phyloP scores from a whole-genome alignment of 345 rosid genomes.

The Rhizophora mangle region DNA sequence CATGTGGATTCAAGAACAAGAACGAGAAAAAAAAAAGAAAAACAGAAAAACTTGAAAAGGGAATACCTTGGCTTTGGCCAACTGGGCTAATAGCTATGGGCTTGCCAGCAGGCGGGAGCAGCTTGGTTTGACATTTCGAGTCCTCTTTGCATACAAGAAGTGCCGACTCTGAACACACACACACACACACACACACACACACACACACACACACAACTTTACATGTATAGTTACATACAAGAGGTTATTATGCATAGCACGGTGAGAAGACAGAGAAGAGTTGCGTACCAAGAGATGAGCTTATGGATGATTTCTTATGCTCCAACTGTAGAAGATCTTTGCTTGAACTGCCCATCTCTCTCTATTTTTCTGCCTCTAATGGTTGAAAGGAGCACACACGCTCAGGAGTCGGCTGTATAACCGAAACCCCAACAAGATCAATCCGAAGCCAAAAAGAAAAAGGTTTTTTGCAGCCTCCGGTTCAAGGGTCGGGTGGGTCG shows the following conservation, averaged over 20 bases:
- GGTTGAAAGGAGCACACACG: no score
- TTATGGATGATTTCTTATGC: slow-evolving; percentile 1
- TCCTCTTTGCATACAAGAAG: not conserved
- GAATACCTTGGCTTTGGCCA: slow-evolving; percentile 3
- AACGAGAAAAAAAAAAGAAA: not conserved
- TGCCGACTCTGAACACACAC: slow-evolving; percentile 1
- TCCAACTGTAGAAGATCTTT: slow-evolving; percentile 17
- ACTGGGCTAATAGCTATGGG: slow-evolving; percentile 1
- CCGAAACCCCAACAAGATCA: no score
- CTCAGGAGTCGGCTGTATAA: no score
- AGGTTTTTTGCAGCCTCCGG: no score
- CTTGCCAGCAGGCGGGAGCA: not conserved
- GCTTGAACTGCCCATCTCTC: slow-evolving; percentile 12
- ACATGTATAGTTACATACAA: not conserved
- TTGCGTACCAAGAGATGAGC: slow-evolving; percentile 8
- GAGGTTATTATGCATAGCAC: no score
- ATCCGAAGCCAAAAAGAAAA: no score
- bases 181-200: not conserved
- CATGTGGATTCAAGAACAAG: not conserved
- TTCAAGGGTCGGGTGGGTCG: no score
- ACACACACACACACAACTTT: not conserved
- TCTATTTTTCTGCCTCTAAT: no score
- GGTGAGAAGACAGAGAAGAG: not conserved
- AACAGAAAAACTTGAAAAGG: not conserved
- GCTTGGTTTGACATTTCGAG: not conserved